These are phyloP conservation scores for Cyclotella baltica DNA, from an alignment of 108 stramenopile genomes.

Conservation along the genomic window DNA sequence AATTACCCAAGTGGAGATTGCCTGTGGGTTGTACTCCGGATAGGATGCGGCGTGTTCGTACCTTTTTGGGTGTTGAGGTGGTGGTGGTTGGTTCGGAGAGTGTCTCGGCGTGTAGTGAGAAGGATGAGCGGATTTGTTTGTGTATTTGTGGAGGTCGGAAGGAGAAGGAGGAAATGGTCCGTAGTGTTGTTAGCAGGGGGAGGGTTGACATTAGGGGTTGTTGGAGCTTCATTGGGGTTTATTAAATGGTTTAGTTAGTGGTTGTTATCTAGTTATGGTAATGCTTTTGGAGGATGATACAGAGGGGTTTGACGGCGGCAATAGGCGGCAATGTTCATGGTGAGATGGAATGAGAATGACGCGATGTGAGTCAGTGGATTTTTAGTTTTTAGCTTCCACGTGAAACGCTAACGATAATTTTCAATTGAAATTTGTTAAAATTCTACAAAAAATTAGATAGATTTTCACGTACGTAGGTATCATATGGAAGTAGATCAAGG, in stretches of 20 bases:
- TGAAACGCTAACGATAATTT: too few relatives aligned
- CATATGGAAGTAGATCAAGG: too few relatives aligned
- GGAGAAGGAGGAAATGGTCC: not conserved
- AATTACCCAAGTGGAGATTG: slow-evolving; percentile 97
- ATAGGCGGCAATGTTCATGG: too few relatives aligned
- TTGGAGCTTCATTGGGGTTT: not conserved
- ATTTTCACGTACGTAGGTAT: too few relatives aligned
- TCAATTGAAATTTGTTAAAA: too few relatives aligned
- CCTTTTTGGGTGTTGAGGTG: slow-evolving; percentile 6
- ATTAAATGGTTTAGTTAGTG: not conserved
- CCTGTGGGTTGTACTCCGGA: slow-evolving; percentile 99
- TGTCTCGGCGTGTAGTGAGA: not conserved
- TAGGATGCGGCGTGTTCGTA: slow-evolving; percentile 76
- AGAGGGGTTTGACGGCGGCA: too few relatives aligned
- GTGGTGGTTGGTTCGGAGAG: not conserved
- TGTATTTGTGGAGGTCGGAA: not conserved
- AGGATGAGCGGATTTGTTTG: too few relatives aligned
- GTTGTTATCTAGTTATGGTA: not conserved
- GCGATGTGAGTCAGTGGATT: too few relatives aligned
- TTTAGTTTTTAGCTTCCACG: too few relatives aligned
- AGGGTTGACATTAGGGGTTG: not conserved
- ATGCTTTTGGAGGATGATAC: not conserved
- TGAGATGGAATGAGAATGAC: too few relatives aligned
- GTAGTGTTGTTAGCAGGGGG: not conserved
- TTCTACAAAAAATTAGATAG: too few relatives aligned